Evolutionary conservation across 2,329 filamentous ascomycete species (phyloP).

Genomic region (Arthroderma uncinatum): DNA sequence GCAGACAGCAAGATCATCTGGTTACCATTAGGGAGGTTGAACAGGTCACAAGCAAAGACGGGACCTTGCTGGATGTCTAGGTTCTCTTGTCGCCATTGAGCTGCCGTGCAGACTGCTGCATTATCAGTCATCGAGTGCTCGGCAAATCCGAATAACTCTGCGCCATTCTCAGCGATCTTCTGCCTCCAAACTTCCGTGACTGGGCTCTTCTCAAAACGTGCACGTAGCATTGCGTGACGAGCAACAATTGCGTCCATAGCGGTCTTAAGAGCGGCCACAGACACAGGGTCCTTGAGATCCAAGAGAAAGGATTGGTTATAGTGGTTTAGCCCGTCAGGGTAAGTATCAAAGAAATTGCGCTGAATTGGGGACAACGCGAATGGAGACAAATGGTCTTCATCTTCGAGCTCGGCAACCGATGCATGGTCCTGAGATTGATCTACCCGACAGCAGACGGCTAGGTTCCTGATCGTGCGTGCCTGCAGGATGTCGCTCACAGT

Average conservation of each 20-base stretch:
- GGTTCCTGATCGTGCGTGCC: not conserved
- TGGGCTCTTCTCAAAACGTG: constrained; percentile 13
- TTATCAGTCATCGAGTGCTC: constrained; percentile 15
- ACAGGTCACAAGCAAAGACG: constrained; percentile 4
- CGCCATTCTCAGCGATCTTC: not conserved
- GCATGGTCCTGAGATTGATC: not conserved
- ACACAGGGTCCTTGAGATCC: not conserved
- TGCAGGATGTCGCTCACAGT: constrained; percentile 6
- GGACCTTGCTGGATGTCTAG: constrained; percentile 23
- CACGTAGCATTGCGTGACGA: constrained; percentile 17
- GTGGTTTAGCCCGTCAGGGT: constrained; percentile 7
- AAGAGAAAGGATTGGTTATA: constrained; percentile 17
- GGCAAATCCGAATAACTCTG: constrained; percentile 22
- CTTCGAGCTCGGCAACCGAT: constrained; percentile 5
- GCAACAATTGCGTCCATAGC: constrained; percentile 9
- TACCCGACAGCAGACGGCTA: not conserved
- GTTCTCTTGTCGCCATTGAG: constrained; percentile 19
- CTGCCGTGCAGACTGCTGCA: constrained; percentile 18
- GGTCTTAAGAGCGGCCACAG: not conserved
- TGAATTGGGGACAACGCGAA: constrained; percentile 31
- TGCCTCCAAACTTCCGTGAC: constrained; percentile 15
- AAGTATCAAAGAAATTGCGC: constrained; percentile 25
- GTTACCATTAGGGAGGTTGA: not conserved
- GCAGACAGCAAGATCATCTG: constrained; percentile 10
- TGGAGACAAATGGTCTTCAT: constrained; percentile 4